A percentile compares a stretch with the other conserved stretches of the same genome.
phyloP scores from a whole-genome alignment of 2,329 filamentous ascomycete species.

The Neopestalotiopsis clavispora region DNA sequence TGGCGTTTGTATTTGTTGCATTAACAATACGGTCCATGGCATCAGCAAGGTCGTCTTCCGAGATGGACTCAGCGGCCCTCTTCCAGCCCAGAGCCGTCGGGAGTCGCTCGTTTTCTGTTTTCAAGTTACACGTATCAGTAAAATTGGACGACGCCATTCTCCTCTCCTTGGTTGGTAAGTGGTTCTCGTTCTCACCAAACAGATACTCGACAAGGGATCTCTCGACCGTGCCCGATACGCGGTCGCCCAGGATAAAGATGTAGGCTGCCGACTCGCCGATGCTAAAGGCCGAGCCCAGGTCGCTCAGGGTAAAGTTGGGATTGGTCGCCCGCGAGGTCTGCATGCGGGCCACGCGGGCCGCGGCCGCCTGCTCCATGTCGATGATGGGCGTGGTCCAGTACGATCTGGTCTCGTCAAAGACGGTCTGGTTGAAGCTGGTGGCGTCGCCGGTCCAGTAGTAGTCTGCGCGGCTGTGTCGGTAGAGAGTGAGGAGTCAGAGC shows the following conservation, averaged over 20 bases:
- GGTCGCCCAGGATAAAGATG: constrained; percentile 22
- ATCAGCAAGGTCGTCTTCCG: neutral
- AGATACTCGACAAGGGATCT: constrained; percentile 24
- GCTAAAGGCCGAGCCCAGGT: constrained; percentile 22
- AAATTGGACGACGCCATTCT: neutral
- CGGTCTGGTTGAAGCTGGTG: constrained; percentile 54
- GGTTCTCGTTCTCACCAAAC: constrained; percentile 21
- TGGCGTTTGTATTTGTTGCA: neutral
- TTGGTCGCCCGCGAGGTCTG: constrained; percentile 50
- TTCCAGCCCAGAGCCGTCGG: constrained; percentile 3
- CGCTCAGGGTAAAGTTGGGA: constrained; percentile 41
- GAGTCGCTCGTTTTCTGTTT: constrained; percentile 4
- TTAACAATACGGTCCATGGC: neutral
- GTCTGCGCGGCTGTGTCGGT: constrained; percentile 46
- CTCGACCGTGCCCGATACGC: constrained; percentile 19
- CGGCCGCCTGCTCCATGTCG: constrained; percentile 46
- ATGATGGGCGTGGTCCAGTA: constrained; percentile 52
- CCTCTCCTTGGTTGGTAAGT: neutral
- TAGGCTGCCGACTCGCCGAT: constrained; percentile 26
- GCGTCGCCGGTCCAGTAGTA: constrained; percentile 53
- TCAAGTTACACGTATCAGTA: neutral
- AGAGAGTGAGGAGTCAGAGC: neutral
- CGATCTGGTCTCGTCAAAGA: constrained; percentile 49
- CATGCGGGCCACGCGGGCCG: constrained; percentile 49
- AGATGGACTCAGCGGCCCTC: neutral